Conservation (phyloP, 768 basidiomycete species). For the Mycena epipterygia region DNA sequence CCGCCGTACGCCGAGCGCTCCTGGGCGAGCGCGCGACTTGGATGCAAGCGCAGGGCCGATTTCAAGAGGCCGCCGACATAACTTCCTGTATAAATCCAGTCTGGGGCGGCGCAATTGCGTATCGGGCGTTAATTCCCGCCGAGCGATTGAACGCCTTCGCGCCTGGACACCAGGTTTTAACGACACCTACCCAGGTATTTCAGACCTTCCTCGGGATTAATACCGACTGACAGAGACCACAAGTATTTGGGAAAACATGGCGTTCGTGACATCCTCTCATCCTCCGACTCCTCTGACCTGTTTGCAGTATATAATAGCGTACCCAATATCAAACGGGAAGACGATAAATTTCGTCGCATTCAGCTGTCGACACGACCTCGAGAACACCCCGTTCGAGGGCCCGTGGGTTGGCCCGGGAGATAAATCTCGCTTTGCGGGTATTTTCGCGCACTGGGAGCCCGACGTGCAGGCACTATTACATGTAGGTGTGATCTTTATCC, state of each 20-base stretch:
- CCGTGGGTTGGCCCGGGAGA: constrained; percentile 66
- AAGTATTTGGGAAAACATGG: constrained; percentile 72
- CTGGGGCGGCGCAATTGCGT: constrained; percentile 73
- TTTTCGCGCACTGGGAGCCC: constrained; percentile 69
- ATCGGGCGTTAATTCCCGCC: constrained; percentile 70
- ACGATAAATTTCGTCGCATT: constrained; percentile 77
- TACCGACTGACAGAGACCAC: neutral
- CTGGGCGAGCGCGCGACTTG: constrained; percentile 53
- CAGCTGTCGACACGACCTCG: constrained; percentile 63
- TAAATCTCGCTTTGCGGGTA: constrained; percentile 57
- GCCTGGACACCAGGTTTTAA: constrained; percentile 64
- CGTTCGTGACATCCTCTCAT: constrained; percentile 47
- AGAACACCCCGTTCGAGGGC: constrained; percentile 62
- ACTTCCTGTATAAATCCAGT: constrained; percentile 62
- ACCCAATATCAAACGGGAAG: constrained; percentile 71
- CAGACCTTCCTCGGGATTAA: neutral
- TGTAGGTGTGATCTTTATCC: constrained; percentile 49
- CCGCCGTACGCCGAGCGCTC: constrained; percentile 47
- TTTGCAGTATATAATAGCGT: constrained; percentile 69
- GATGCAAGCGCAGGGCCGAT: constrained; percentile 50
- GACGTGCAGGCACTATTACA: constrained; percentile 70
- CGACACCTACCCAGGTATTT: constrained; percentile 63
- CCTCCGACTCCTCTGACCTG: constrained; percentile 5
- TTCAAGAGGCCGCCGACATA: constrained; percentile 55
- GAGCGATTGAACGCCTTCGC: constrained; percentile 57